Evolutionary conservation across 139 green algal genomes (phyloP).

Genomic region (Marvania coccoides): DNA sequence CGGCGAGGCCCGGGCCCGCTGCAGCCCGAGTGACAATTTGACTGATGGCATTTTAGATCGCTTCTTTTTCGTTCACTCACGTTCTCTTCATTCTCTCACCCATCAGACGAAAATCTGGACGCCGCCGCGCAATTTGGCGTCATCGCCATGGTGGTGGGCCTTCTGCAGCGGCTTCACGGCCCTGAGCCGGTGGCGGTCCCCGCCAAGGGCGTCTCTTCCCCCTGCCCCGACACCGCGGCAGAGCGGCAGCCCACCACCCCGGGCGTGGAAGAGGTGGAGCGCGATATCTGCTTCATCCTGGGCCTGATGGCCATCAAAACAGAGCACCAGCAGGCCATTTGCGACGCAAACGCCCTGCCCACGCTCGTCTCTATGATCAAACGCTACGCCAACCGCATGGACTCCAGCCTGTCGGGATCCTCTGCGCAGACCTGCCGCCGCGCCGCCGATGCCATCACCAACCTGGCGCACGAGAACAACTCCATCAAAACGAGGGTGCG

Average conservation of each 20-base stretch:
- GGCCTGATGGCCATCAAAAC: conserved; percentile 84
- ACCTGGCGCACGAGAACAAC: conserved; percentile 94
- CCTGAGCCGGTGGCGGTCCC: not conserved
- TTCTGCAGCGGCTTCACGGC: conserved; percentile 39
- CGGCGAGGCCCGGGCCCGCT: no score
- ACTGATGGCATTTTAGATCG: no score
- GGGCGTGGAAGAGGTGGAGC: conserved; percentile 67
- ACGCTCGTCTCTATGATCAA: conserved; percentile 65
- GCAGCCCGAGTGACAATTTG: no score
- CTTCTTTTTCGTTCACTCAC: no score
- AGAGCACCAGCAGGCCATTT: conserved; percentile 80
- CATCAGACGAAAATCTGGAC: conserved; percentile 68
- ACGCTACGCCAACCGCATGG: conserved; percentile 12
- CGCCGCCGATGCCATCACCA: conserved; percentile 91
- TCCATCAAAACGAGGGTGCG: conserved; percentile 85
- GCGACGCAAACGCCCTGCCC: conserved; percentile 48
- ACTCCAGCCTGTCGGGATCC: conserved; percentile 3
- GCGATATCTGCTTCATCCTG: conserved; percentile 87
- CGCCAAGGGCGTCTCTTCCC: no score
- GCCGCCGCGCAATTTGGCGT: conserved; percentile 52
- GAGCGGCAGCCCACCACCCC: conserved; percentile 8
- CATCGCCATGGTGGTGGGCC: conserved; percentile 55
- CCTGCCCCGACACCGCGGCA: not conserved
- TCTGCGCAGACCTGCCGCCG: conserved; percentile 45
- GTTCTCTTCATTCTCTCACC: not conserved